A percentile compares a stretch with the other conserved stretches of the same genome.
These are phyloP conservation scores for Pseudophaeomoniella oleicola DNA, from an alignment of 2,329 filamentous ascomycete genomes.

Conservation along the genomic window DNA sequence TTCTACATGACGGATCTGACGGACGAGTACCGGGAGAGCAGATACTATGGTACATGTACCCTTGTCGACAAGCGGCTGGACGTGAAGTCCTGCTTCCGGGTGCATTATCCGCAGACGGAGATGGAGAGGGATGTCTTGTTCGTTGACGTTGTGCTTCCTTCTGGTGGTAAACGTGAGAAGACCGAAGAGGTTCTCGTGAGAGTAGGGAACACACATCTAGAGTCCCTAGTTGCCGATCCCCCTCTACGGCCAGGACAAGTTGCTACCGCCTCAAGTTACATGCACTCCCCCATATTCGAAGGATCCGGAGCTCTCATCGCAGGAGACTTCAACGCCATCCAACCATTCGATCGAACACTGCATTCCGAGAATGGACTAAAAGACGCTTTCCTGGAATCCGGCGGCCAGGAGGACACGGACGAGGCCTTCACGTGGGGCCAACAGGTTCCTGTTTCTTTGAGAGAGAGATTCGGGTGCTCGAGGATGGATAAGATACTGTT, in stretches of 20 bases:
- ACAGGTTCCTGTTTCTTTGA: slow-evolving; percentile 27
- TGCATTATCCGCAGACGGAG: slow-evolving; percentile 32
- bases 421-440: slow-evolving; percentile 45
- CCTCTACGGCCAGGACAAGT: slow-evolving; percentile 37
- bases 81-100: slow-evolving; percentile 32
- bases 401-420: slow-evolving; percentile 35
- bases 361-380: slow-evolving; percentile 33
- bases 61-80: slow-evolving; percentile 34
- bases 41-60: slow-evolving; percentile 38
- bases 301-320: slow-evolving; percentile 30
- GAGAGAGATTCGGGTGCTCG: slow-evolving; percentile 32
- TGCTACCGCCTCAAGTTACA: slow-evolving; percentile 25
- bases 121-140: slow-evolving; percentile 42
- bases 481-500: slow-evolving; percentile 42
- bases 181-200: too few relatives aligned
- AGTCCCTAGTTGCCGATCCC: slow-evolving; percentile 35
- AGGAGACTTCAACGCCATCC: slow-evolving; percentile 45
- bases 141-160: slow-evolving; percentile 29
- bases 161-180: too few relatives aligned
- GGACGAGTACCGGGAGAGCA: too few relatives aligned
- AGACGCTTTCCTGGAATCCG: slow-evolving; percentile 38
- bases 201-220: slow-evolving; percentile 43
- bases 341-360: slow-evolving; percentile 35
- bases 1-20: slow-evolving; percentile 37
- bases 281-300: slow-evolving; percentile 24